Base-by-base conservation (phyloP, 2,329 filamentous ascomycete species). In the Periconia sp. region DNA sequence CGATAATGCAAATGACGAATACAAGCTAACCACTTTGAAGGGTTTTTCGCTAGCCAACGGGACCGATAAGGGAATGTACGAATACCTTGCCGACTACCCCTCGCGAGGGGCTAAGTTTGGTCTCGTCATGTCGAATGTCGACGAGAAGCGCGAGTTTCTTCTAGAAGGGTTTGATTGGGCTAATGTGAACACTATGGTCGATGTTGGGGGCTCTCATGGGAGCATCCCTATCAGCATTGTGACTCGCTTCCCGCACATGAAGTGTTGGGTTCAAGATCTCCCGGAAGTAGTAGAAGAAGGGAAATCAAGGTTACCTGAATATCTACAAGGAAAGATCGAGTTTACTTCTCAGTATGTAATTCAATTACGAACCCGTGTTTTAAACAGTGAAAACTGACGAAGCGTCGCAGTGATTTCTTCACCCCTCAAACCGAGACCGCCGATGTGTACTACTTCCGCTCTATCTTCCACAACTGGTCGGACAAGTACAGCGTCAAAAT, bases 381-480 rank as follows among this genome's bases (percentile, higher is more conserved):
- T n/a, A n/a, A n/a, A n/a, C n/a, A n/a, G n/a, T n/a, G n/a, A n/a
- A n/a, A n/a, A n/a, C n/a, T n/a, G n/a, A n/a, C n/a, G n/a, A n/a
- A n/a, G n/a, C n/a, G 3, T 14, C 11, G 37, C 35, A 48, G 50
- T 15, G 51, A 53, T 33, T 53, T 53, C 51, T 49, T 53, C 33
- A 53, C 41, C 17, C 37, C 30, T 1, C 51, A 53, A 20, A 31
- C 45, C 6, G n/a, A n/a, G 20, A 35, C 45, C 44, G 44, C 45
- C 44, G 45, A 47, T 18, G 31, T 52, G 15, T 52, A 52, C 50
- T 44, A 56, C 37, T 45, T 56, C 42, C 53, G 53, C 17, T 67
- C 65, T 49, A 71, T 72, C 40, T 65, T 72, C 56, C 70, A 74
- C 46, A 65, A 73, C 50, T 75, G 69, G 70, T 60, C 62, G 35